Evolutionary conservation across 805 yeast species (phyloP).

Genomic region (Myxozyma melibiosi): DNA sequence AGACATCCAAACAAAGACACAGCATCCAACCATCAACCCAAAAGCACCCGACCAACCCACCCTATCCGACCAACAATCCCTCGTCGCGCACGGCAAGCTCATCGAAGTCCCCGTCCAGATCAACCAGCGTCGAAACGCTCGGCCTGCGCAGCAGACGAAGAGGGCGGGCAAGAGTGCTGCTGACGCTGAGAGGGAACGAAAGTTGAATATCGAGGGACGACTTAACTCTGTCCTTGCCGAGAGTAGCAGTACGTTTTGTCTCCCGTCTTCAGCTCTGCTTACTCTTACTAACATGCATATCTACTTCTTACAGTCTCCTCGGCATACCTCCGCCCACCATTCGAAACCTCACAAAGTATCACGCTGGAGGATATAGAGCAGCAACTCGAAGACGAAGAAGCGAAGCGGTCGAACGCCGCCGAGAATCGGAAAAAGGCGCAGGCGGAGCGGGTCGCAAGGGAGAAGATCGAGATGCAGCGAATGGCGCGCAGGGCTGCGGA

Average conservation of each 20-base stretch:
- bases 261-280: background rate
- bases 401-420: background rate
- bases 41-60: too few species aligned
- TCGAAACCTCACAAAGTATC: background rate
- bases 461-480: too few species aligned
- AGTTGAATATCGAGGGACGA: background rate
- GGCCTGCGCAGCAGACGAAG: background rate
- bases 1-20: too few species aligned
- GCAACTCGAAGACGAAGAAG: conserved; percentile 7
- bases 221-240: conserved; percentile 1
- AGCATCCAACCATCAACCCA: too few species aligned
- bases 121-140: background rate
- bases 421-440: background rate
- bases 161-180: background rate
- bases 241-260: conserved; percentile 4
- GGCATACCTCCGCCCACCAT: conserved; percentile 1
- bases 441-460: background rate
- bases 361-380: conserved; percentile 5
- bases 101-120: too few species aligned
- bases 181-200: background rate
- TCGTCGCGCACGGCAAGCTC: background rate
- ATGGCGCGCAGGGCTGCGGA: too few species aligned
- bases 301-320: conserved; percentile 10
- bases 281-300: too few species aligned
- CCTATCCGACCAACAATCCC: too few species aligned